Conservation (phyloP, 495 filamentous ascomycete species). For the Gamarada debralockiae region DNA sequence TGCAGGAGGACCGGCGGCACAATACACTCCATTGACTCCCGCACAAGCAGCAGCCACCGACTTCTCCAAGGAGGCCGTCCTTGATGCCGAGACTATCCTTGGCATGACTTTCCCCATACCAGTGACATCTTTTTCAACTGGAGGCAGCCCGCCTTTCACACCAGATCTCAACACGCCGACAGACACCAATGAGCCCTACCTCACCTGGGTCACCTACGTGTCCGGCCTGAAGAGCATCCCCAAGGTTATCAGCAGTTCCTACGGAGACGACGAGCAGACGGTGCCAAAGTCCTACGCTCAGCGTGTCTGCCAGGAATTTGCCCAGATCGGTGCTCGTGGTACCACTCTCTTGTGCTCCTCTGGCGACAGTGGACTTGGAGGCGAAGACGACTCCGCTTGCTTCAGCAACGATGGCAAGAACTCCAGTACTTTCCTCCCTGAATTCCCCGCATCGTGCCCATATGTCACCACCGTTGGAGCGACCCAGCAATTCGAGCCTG, state of each 20-base stretch:
- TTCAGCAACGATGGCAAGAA: conserved; percentile 62
- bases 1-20: conserved; percentile 51
- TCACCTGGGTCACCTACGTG: conserved; percentile 71
- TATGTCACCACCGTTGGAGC: conserved; percentile 77
- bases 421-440: conserved; percentile 57
- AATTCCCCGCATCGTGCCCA: conserved; percentile 74
- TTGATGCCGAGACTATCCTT: conserved; percentile 69
- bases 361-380: conserved; percentile 60
- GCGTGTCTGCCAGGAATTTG: conserved; percentile 67
- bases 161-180: conserved; percentile 45
- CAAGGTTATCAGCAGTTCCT: conserved; percentile 70
- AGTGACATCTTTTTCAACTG: conserved; percentile 64
- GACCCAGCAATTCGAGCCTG: conserved; percentile 52
- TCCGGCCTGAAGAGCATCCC: conserved; percentile 63
- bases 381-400: conserved; percentile 46
- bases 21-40: conserved; percentile 39
- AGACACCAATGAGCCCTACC: conserved; percentile 66
- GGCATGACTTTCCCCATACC: conserved; percentile 55
- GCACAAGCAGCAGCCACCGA: conserved; percentile 20
- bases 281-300: conserved; percentile 61
- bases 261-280: conserved; percentile 64
- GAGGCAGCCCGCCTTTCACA: conserved; percentile 53
- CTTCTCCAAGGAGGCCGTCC: conserved; percentile 55
- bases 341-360: conserved; percentile 66
- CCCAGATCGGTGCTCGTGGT: conserved; percentile 67